A percentile compares a stretch with the other conserved stretches of the same genome.
phyloP scores from a whole-genome alignment of 192 early-diverging fungal genomes.

The Gryganskiella cystojenkinii region DNA sequence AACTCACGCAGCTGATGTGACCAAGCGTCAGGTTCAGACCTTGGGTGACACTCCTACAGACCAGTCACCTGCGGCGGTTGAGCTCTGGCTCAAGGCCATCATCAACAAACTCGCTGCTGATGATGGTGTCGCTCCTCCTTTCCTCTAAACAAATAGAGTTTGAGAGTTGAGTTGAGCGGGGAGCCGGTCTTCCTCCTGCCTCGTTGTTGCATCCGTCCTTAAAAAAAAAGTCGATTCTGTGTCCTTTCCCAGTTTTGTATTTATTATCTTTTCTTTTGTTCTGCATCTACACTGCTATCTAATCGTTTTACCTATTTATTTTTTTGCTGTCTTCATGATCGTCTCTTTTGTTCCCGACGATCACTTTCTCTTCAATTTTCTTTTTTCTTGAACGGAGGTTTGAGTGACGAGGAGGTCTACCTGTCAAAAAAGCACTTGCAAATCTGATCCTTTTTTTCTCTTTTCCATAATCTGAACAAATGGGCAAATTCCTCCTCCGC shows the following conservation, averaged over 20 bases:
- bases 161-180: no score
- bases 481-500: neutral
- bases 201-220: neutral
- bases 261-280: constrained; percentile 8
- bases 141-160: neutral
- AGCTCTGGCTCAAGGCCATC: constrained; percentile 40
- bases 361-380: neutral
- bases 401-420: no score
- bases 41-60: constrained; percentile 3
- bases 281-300: neutral
- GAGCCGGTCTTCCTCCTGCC: neutral
- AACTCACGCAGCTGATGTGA: neutral
- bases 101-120: constrained; percentile 28
- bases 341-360: neutral
- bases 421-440: no score
- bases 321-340: neutral
- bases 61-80: constrained; percentile 12
- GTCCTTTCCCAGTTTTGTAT: neutral
- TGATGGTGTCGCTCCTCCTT: constrained; percentile 27
- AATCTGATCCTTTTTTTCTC: constrained; percentile 4
- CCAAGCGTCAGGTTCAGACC: constrained; percentile 34
- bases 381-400: neutral
- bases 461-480: neutral
- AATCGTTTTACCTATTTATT: neutral
- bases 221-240: neutral